Base-by-base conservation (phyloP, 2,329 filamentous ascomycete genomes). In the Fusarium globosum region DNA sequence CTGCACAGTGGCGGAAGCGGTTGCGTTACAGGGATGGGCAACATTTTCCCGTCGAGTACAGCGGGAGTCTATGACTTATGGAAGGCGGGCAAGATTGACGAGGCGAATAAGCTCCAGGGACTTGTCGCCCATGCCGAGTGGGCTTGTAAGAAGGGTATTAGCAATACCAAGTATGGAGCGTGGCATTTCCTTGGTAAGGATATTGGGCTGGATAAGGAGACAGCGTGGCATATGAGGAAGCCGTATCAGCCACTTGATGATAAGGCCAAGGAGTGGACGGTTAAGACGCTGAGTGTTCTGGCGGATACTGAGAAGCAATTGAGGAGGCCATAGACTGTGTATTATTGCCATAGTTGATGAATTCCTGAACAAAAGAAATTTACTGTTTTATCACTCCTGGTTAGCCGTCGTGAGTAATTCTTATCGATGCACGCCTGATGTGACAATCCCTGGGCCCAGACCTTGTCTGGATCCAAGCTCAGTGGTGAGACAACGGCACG, bases 81-180 rank as follows among this genome's bases (percentile, higher is more conserved):
- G 81, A 80, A 78, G 14, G 79, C 74, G 1, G 84, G 84, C 1
- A 78, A 79, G 61, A 53, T 79, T 2, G 80, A 83, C 0, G 83
- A 85, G 55, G 84, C 84, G 3, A 78, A 74, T 26, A 77, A 74
- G 33, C 72, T 86, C 35, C 86, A 87, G 53, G 81, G 81, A 7
- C 68, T 82, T 7, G 82, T 87, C 0, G 84, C 86, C 4, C 82
- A 85, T 53, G 85, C 85, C 1, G 86, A 87, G 68, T 86, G 84
- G 81, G 85, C 86, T 1, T 87, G 86, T 69, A 87, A 87, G 75
- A 86, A 87, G 76, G 82, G 83, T 0, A 82, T 87, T 30, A 81
- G 84, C 1, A 77, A 81, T 13, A 87, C 85, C 0, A 87, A 87
- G 71, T 87, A 83, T 60, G 85, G 82, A 11, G 82, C 84, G 0